phyloP scores from a whole-genome alignment of 169 alveolate species.

The Babesia ovata region DNA sequence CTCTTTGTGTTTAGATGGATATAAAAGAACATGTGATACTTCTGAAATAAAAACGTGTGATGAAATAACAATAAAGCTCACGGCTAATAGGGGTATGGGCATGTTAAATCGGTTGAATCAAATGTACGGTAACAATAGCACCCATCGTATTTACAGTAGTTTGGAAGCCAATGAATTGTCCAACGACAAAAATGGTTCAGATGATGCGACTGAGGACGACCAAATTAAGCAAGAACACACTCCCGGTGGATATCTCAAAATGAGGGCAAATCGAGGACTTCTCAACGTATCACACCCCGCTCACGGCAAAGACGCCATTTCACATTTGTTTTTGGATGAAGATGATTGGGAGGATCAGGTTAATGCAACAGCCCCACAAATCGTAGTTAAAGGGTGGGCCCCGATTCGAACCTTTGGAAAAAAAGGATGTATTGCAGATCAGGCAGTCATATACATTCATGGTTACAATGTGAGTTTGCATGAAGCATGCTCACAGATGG shows the following conservation, averaged over 20 bases:
- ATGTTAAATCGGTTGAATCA: background rate
- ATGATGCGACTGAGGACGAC: background rate
- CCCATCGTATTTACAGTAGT: background rate
- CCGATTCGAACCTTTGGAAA: slow-evolving; percentile 73
- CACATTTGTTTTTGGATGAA: slow-evolving; percentile 76
- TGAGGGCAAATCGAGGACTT: slow-evolving; percentile 3
- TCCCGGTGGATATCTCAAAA: background rate
- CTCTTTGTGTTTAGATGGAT: slow-evolving; percentile 50
- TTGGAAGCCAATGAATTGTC: background rate
- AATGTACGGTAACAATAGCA: background rate
- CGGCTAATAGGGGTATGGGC: slow-evolving; percentile 1
- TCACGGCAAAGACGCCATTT: slow-evolving; percentile 50
- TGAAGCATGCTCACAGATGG: slow-evolving; percentile 81
- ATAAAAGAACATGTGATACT: slow-evolving; percentile 3
- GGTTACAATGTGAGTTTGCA: slow-evolving; percentile 84
- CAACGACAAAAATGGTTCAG: background rate
- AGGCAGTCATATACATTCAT: slow-evolving; percentile 84
- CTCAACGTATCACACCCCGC: slow-evolving; percentile 21
- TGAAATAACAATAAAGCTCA: slow-evolving; percentile 43
- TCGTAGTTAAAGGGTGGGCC: slow-evolving; percentile 75
- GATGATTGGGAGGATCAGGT: slow-evolving; percentile 80
- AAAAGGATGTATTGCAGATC: slow-evolving; percentile 76
- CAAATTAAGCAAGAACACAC: background rate
- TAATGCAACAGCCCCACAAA: slow-evolving; percentile 61
- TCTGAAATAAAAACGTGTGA: slow-evolving; percentile 6